Percentiles rank a stretch among this genome's conserved stretches.
Evolutionary conservation across 176 grass and related monocot species (phyloP).

Genomic region (Musa beccarii): DNA sequence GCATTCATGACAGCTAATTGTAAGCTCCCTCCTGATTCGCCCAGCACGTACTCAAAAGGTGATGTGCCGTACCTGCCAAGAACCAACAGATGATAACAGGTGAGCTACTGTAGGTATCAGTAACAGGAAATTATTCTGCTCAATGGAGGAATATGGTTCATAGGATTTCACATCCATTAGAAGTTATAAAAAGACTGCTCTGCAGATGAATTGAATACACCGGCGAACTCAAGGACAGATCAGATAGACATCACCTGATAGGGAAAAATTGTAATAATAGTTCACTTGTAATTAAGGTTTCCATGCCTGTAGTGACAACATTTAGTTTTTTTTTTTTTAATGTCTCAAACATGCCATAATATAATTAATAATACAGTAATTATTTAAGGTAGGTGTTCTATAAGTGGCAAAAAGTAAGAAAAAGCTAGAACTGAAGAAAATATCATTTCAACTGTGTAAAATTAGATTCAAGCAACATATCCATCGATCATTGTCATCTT

Average conservation of each 20-base stretch:
- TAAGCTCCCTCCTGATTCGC: conserved; percentile 67
- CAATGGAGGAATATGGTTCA: background rate
- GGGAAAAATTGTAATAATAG: background rate
- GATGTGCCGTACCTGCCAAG: conserved; percentile 60
- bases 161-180: background rate
- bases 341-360: too few species aligned
- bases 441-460: background rate
- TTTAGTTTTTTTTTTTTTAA: too few species aligned
- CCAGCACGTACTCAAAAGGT: conserved; percentile 73
- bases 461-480: too few species aligned
- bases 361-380: too few species aligned
- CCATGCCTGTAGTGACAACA: background rate
- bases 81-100: background rate
- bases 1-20: conserved; percentile 44
- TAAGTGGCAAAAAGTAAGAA: background rate
- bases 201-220: too few species aligned
- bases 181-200: background rate
- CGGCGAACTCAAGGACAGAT: too few species aligned
- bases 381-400: too few species aligned
- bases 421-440: background rate
- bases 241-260: background rate
- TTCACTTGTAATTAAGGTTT: background rate
- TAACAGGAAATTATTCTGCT: too few species aligned
- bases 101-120: too few species aligned
- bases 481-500: too few species aligned